phyloP scores from a whole-genome alignment of 225 moss, liverwort and hornwort species.

The Physcomitrium patens region DNA sequence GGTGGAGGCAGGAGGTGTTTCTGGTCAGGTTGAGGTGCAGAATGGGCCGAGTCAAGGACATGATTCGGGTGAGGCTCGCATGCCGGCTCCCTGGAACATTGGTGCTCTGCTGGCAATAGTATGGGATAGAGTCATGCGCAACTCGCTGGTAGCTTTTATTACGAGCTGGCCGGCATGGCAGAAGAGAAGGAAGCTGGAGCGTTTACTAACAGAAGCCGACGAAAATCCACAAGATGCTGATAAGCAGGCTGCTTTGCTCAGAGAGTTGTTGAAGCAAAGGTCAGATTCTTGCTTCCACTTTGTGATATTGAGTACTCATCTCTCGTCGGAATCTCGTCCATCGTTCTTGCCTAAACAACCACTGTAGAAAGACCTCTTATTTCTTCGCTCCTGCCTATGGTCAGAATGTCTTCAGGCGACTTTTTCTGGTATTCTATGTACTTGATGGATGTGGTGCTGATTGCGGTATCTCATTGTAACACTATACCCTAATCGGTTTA shows the following conservation, averaged over 20 bases:
- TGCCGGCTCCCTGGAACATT: conserved; percentile 43
- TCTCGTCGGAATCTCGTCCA: neutral
- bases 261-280: conserved; percentile 98
- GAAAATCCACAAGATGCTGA: conserved; percentile 82
- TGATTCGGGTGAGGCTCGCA: conserved; percentile 39
- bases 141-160: conserved; percentile 76
- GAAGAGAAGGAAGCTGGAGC: conserved; percentile 87
- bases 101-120: conserved; percentile 52
- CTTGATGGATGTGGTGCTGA: neutral
- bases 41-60: conserved; percentile 51
- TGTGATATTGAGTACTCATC: neutral
- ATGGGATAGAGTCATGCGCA: conserved; percentile 80
- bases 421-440: neutral
- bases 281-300: conserved; percentile 19
- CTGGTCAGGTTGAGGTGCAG: conserved; percentile 37
- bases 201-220: conserved; percentile 79
- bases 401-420: neutral
- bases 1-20: conserved; percentile 22
- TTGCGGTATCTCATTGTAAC: neutral
- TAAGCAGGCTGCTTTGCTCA: conserved; percentile 81
- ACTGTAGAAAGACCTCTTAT: neutral
- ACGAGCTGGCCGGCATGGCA: conserved; percentile 99
- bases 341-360: neutral
- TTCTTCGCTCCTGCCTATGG: neutral
- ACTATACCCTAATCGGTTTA: neutral